Conservation (phyloP, 768 basidiomycete species). For the Naganishia onofrii region DNA sequence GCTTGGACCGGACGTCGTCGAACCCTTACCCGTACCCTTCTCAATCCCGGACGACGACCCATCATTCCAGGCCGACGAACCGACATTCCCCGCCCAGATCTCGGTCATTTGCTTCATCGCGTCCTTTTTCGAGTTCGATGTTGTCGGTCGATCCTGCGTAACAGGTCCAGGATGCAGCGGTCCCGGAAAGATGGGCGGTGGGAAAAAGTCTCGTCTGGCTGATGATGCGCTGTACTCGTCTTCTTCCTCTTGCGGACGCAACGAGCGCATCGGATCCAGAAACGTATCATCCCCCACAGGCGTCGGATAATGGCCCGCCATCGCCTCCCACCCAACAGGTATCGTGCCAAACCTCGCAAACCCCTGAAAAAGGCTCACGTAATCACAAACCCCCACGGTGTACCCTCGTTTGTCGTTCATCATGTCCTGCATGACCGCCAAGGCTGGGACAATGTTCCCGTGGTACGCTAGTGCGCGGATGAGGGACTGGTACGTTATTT, state of each 20-base stretch:
- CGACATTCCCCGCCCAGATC: constrained; percentile 29
- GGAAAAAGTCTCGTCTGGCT: constrained; percentile 10
- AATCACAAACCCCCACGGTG: constrained; percentile 39
- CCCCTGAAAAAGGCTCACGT: constrained; percentile 41
- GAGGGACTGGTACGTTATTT: constrained; percentile 39
- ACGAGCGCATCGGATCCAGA: neutral
- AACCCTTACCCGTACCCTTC: neutral
- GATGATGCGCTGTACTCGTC: neutral
- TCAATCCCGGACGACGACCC: neutral
- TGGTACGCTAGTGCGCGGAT: constrained; percentile 35
- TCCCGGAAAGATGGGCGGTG: constrained; percentile 25
- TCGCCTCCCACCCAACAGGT: constrained; percentile 21
- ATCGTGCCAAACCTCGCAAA: constrained; percentile 43
- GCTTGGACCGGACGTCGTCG: neutral
- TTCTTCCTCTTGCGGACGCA: constrained; percentile 4
- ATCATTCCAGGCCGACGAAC: constrained; percentile 1
- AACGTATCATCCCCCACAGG: neutral
- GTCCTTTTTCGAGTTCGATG: neutral
- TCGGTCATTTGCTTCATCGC: constrained; percentile 28
- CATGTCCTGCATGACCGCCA: constrained; percentile 42
- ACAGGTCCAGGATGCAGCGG: neutral
- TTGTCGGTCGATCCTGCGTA: neutral
- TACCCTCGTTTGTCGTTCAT: constrained; percentile 33
- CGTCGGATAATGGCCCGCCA: neutral
- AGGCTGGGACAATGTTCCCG: constrained; percentile 38